phyloP scores from a whole-genome alignment of 1,139 yeast genomes.

The Spathaspora sp. region DNA sequence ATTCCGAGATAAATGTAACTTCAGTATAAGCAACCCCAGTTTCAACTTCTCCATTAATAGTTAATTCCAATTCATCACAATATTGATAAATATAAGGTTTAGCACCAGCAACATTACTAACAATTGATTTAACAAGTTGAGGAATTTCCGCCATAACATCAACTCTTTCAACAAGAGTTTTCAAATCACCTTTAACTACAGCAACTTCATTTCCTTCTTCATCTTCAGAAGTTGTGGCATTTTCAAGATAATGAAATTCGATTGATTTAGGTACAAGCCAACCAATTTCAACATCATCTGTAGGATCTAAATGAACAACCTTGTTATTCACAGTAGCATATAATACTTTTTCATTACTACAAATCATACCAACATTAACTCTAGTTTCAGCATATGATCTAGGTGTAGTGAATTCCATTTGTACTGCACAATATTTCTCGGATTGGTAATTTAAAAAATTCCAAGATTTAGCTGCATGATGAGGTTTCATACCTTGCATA shows the following conservation, averaged over 20 bases:
- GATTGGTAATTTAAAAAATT: slow-evolving; percentile 91
- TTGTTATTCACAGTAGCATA: slow-evolving; percentile 67
- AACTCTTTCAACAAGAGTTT: slow-evolving; percentile 74
- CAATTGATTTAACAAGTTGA: slow-evolving; percentile 87
- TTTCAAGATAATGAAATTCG: slow-evolving; percentile 55
- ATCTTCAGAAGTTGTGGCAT: slow-evolving; percentile 16
- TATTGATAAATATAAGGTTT: slow-evolving; percentile 94
- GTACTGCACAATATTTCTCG: slow-evolving; percentile 66
- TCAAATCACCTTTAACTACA: slow-evolving; percentile 57
- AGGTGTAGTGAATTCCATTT: slow-evolving; percentile 97
- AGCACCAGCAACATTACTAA: slow-evolving; percentile 92
- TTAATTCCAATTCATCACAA: slow-evolving; percentile 53
- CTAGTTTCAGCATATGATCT: slow-evolving; percentile 79
- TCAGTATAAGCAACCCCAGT: slow-evolving; percentile 75
- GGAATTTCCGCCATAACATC: slow-evolving; percentile 99
- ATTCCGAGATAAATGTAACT: slow-evolving; percentile 71
- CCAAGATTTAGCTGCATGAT: slow-evolving; percentile 97
- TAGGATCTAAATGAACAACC: slow-evolving; percentile 59
- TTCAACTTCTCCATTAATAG: slow-evolving; percentile 43
- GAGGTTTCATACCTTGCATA: slow-evolving; percentile 99
- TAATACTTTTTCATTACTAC: slow-evolving; percentile 62
- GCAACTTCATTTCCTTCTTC: slow-evolving; percentile 29
- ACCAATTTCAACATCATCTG: slow-evolving; percentile 69
- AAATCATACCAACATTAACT: slow-evolving; percentile 76
- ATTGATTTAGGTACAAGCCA: slow-evolving; percentile 86